phyloP scores from a whole-genome alignment of 345 rosid species.

The Draba incana region DNA sequence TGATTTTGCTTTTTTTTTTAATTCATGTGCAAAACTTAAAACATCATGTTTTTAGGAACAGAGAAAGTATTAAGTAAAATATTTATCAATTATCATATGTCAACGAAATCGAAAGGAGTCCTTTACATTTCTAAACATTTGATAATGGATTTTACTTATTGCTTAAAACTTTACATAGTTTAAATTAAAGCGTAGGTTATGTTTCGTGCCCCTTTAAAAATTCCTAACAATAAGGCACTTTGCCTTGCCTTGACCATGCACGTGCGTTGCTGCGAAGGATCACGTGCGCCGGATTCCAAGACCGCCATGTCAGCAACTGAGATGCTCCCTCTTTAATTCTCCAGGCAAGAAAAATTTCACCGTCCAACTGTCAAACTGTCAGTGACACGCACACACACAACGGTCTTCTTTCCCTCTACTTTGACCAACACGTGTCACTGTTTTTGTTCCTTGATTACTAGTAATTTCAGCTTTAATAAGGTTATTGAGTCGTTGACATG shows the following conservation, averaged over 20 bases:
- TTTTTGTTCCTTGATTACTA: neutral
- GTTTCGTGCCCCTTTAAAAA: conserved; percentile 5
- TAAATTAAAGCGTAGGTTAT: neutral
- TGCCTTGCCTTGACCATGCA: conserved; percentile 33
- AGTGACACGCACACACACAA: conserved; percentile 32
- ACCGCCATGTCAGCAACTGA: conserved; percentile 18
- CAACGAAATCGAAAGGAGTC: conserved; percentile 13
- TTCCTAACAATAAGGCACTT: conserved; percentile 11
- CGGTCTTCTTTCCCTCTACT: conserved; percentile 16
- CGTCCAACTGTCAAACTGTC: conserved; percentile 29
- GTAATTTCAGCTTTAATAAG: neutral
- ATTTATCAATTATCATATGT: neutral
- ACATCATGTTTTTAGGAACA: too few species aligned
- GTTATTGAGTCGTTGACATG: conserved; percentile 6
- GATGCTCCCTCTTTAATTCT: conserved; percentile 27
- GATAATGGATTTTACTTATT: neutral
- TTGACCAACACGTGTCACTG: conserved; percentile 8
- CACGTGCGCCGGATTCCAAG: conserved; percentile 29
- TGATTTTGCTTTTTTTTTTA: too few species aligned
- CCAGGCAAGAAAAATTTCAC: conserved; percentile 11
- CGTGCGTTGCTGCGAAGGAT: conserved; percentile 30
- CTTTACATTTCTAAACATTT: neutral
- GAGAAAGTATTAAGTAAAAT: neutral
- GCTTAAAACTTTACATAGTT: conserved; percentile 4
- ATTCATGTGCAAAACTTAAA: too few species aligned